Percentiles rank a stretch among this genome's conserved stretches.
phyloP scores from a whole-genome alignment of 1,139 yeast species.

The Yamadazyma songkhlaensis region DNA sequence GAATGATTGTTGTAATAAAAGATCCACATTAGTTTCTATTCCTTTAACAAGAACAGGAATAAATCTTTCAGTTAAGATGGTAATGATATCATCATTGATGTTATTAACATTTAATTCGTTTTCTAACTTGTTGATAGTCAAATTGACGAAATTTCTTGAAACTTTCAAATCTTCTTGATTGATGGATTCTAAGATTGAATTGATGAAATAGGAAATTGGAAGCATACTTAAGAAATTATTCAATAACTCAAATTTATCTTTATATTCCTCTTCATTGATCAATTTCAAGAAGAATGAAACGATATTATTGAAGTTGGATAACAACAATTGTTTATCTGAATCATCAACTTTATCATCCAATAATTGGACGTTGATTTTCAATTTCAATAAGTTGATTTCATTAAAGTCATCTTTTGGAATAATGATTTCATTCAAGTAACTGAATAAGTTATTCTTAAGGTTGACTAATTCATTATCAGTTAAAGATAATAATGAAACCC shows the following conservation, averaged over 20 bases:
- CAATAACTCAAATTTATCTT: slow-evolving; percentile 46
- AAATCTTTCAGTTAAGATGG: slow-evolving; percentile 40
- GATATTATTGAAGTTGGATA: slow-evolving; percentile 43
- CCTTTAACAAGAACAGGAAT: slow-evolving; percentile 50
- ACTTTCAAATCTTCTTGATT: slow-evolving; percentile 37
- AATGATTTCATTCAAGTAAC: slow-evolving; percentile 21
- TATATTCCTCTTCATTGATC: slow-evolving; percentile 26
- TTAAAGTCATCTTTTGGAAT: slow-evolving; percentile 35
- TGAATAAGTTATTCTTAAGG: slow-evolving; percentile 31
- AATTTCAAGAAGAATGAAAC: slow-evolving; percentile 36
- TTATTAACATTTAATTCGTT: slow-evolving; percentile 44
- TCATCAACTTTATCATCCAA: slow-evolving; percentile 43
- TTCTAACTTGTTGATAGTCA: slow-evolving; percentile 70
- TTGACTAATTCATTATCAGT: slow-evolving; percentile 46
- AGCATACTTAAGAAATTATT: slow-evolving; percentile 63
- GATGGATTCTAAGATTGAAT: slow-evolving; percentile 43
- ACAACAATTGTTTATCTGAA: slow-evolving; percentile 26
- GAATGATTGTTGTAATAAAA: slow-evolving; percentile 62
- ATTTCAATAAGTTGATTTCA: slow-evolving; percentile 43
- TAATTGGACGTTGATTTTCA: slow-evolving; percentile 57
- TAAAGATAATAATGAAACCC: slow-evolving; percentile 55
- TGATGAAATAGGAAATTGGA: slow-evolving; percentile 72
- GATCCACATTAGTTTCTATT: slow-evolving; percentile 34
- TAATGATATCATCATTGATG: slow-evolving; percentile 39
- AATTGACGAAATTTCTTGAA: slow-evolving; percentile 53